A percentile compares a stretch with the other conserved stretches of the same genome.
Evolutionary conservation across 306 rosid genomes (phyloP).

Genomic region (Chamaecrista fasciculata): DNA sequence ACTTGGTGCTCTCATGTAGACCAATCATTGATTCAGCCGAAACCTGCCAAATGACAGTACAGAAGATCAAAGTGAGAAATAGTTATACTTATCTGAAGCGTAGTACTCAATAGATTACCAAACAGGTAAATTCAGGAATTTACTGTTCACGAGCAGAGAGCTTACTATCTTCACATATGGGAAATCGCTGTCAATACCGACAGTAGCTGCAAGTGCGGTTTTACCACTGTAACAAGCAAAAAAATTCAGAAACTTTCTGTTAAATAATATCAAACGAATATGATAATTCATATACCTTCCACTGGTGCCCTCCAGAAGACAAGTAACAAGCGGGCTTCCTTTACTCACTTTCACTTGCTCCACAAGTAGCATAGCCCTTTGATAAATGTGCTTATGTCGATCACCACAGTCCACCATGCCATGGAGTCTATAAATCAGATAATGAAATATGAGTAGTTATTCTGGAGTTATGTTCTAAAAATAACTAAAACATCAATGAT

Average conservation of each 20-base stretch:
- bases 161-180: conserved; percentile 97
- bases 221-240: conserved; percentile 73
- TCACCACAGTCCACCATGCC: conserved; percentile 92
- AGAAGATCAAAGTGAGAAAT: conserved; percentile 26
- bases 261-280: conserved; percentile 22
- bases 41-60: conserved; percentile 45
- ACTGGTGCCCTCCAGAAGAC: conserved; percentile 93
- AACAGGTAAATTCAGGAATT: no score
- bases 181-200: conserved; percentile 95
- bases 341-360: conserved; percentile 95
- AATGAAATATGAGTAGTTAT: no score
- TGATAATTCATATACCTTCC: conserved; percentile 64
- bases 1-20: conserved; percentile 90
- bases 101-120: conserved; percentile 17
- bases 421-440: conserved; percentile 53
- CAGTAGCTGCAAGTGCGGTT: conserved; percentile 89
- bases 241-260: conserved; percentile 34
- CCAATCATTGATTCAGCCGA: conserved; percentile 97
- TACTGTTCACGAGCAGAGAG: no score
- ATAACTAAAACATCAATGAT: background rate
- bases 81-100: conserved; percentile 15
- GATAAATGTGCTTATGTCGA: conserved; percentile 75
- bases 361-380: conserved; percentile 81
- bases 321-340: conserved; percentile 91
- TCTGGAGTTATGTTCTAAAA: background rate